These are phyloP conservation scores for Corynespora cassiicola DNA, from an alignment of 2,329 filamentous ascomycete species.

Conservation along the genomic window DNA sequence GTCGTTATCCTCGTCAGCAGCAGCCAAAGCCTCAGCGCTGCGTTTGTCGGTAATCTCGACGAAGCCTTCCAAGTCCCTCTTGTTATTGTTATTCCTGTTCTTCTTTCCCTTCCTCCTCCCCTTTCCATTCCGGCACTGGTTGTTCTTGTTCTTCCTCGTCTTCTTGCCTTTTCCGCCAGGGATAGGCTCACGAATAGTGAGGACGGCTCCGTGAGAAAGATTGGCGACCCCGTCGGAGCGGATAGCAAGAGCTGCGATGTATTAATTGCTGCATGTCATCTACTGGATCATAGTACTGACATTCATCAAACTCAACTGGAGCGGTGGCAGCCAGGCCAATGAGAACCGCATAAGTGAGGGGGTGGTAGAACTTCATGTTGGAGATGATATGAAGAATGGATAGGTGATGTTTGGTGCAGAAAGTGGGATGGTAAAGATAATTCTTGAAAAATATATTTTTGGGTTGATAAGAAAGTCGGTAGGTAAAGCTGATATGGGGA, in stretches of 20 bases:
- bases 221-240: conserved; percentile 1
- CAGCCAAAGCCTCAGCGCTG: too few relatives aligned
- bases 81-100: conserved; percentile 1
- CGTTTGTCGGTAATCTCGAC: conserved; percentile 1
- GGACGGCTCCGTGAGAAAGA: not conserved
- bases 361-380: conserved; percentile 11
- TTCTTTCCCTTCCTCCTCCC: conserved; percentile 1
- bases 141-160: too few relatives aligned
- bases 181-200: conserved; percentile 2
- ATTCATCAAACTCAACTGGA: conserved; percentile 6
- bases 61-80: not conserved
- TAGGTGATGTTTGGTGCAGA: too few relatives aligned
- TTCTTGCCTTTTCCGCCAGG: not conserved
- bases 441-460: too few relatives aligned
- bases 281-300: too few relatives aligned
- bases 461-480: too few relatives aligned
- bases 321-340: conserved; percentile 10
- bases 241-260: conserved; percentile 5
- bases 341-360: conserved; percentile 8
- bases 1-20: too few relatives aligned
- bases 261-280: not conserved
- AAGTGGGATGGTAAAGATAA: too few relatives aligned
- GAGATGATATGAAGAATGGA: too few relatives aligned
- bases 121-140: conserved; percentile 1
- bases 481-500: too few relatives aligned